Base-by-base conservation (phyloP, 163 green algal genomes). In the Chlamydomonas reinhardtii region DNA sequence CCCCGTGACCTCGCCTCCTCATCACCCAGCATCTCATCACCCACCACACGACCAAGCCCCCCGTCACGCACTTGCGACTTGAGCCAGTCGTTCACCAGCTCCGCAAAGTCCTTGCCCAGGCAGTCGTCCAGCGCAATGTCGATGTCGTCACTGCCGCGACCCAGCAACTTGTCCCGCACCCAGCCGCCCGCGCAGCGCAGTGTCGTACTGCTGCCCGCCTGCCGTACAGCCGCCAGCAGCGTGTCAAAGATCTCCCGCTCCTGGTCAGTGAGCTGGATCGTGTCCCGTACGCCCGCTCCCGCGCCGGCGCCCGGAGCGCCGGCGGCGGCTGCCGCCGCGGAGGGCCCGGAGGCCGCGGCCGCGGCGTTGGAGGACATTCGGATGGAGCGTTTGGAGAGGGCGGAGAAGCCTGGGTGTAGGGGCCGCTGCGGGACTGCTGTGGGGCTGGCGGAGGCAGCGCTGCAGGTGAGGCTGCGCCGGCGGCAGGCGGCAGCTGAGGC, bases 91-190 rank as follows among this genome's bases (percentile, higher is more conserved):
- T 82, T 82, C 32, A 94, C 91, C 83, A 95, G 94, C 84, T 97
- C 95, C 0, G 97, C 98, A 92, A 99, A 99, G 29, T 98, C 91
- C 70, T 90, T 89, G 0, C 98, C 98, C 52, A 98, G 82, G 89
- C 97, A 95, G 92, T 98, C 93, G 90, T 99, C 97, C 66, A 99
- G 88, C 14, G 98, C 98, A 54, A 99, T 97, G 91, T 99, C 98
- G 37, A 99, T 99, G 92, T 99, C 98, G 37, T 95, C 73, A 22
- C 90, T 97, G 27, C 96, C 91, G 39, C 89, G 90, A 16, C 98
- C 97, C 74, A 99, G 92, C 65, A 99, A 91, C 92, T 99, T 99
- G 91, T 99, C 98, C 1, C 98, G 90, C 73, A 99, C 98, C 98
- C 98, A 99, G 22, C 98, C 98, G 22, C 98, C 98, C 15, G 98